phyloP scores from a whole-genome alignment of 768 basidiomycete genomes.

The Panaeolus cyanescens region DNA sequence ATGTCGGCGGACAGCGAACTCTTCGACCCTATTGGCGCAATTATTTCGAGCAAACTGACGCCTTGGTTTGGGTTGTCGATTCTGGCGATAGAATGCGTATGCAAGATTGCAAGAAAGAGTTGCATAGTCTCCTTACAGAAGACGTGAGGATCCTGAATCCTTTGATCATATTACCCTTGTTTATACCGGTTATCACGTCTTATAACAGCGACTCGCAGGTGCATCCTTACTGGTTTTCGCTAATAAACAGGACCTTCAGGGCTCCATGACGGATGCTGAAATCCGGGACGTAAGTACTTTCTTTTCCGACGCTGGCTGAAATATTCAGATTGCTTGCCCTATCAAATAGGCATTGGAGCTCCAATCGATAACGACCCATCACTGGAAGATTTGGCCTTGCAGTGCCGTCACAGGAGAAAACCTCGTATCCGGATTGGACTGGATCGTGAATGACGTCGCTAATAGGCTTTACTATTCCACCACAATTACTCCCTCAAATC shows the following conservation, averaged over 20 bases:
- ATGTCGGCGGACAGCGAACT: constrained; percentile 95
- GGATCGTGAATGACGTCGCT: constrained; percentile 90
- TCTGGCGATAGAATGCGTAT: constrained; percentile 90
- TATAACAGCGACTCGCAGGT: constrained; percentile 82
- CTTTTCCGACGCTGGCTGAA: constrained; percentile 4
- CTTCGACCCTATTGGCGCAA: constrained; percentile 98
- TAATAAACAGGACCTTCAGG: constrained; percentile 95
- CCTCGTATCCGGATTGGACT: constrained; percentile 83
- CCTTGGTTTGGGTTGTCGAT: constrained; percentile 98
- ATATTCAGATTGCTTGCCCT: background rate
- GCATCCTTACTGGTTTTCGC: constrained; percentile 95
- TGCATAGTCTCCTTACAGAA: constrained; percentile 84
- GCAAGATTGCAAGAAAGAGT: constrained; percentile 85
- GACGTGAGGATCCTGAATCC: constrained; percentile 61
- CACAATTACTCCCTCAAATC: constrained; percentile 10
- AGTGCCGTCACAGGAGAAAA: constrained; percentile 91
- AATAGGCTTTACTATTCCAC: constrained; percentile 74
- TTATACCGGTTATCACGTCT: constrained; percentile 23
- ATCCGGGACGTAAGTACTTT: constrained; percentile 72
- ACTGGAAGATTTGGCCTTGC: constrained; percentile 89
- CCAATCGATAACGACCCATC: constrained; percentile 79
- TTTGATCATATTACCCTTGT: constrained; percentile 9
- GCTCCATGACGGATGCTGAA: constrained; percentile 80
- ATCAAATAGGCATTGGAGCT: constrained; percentile 74
- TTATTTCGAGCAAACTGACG: constrained; percentile 99